phyloP scores from a whole-genome alignment of 2,329 filamentous ascomycete species.

The Colletotrichum sp. region DNA sequence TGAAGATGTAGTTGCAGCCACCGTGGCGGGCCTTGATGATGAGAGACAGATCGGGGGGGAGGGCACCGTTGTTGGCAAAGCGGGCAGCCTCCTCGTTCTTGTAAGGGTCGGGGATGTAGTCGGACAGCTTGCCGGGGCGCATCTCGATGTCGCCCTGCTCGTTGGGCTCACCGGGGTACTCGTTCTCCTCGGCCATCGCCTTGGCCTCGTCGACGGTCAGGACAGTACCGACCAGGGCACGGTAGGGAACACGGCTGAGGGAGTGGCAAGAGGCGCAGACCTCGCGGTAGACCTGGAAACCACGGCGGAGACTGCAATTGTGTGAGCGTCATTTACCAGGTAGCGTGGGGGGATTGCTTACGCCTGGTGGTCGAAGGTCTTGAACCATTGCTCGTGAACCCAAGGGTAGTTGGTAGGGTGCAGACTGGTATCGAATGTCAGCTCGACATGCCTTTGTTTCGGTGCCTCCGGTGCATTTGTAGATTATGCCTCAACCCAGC shows the following conservation, averaged over 20 bases:
- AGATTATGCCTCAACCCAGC: constrained; percentile 22
- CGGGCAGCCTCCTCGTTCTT: constrained; percentile 99
- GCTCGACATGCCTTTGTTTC: constrained; percentile 2
- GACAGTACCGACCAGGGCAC: constrained; percentile 85
- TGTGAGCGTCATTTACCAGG: constrained; percentile 13
- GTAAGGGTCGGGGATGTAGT: constrained; percentile 95
- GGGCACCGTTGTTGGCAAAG: constrained; percentile 96
- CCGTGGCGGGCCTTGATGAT: constrained; percentile 98
- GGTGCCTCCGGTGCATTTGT: not conserved
- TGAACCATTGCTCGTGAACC: constrained; percentile 90
- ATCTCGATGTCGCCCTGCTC: constrained; percentile 98
- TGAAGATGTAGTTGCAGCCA: constrained; percentile 99
- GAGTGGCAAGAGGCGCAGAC: constrained; percentile 99
- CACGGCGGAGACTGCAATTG: constrained; percentile 83
- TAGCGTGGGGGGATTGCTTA: constrained; percentile 55
- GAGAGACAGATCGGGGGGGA: constrained; percentile 95
- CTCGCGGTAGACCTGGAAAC: constrained; percentile 99
- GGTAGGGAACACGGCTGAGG: constrained; percentile 91
- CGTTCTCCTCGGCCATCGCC: constrained; percentile 94
- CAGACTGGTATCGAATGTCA: constrained; percentile 62
- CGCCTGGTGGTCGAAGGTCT: constrained; percentile 97
- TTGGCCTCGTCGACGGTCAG: constrained; percentile 99
- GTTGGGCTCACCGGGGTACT: constrained; percentile 98
- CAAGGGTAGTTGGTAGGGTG: constrained; percentile 93
- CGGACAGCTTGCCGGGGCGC: constrained; percentile 96